Base-by-base conservation (phyloP, 116 monocot species). In the Iris pallida region DNA sequence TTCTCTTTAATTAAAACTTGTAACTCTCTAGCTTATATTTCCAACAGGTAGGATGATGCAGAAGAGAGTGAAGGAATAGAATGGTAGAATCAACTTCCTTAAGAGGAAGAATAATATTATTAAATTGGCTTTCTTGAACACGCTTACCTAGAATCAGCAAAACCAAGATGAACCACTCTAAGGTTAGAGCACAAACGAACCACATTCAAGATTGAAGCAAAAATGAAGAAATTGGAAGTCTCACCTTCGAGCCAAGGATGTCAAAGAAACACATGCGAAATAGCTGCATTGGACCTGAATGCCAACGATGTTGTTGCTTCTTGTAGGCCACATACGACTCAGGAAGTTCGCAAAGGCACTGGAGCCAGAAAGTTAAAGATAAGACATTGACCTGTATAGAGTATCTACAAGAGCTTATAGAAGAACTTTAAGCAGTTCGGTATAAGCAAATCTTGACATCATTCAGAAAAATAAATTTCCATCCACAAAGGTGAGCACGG, bases 211-310 rank as follows among this genome's bases (percentile, higher is more conserved):
- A n/a, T n/a, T n/a, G n/a, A n/a, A n/a, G n/a, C n/a, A n/a, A n/a
- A n/a, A n/a, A n/a, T n/a, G n/a, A n/a, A n/a, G n/a, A n/a, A n/a
- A n/a, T n/a, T n/a, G n/a, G n/a, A n/a, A n/a, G n/a, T n/a, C n/a
- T n/a, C n/a, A n/a, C n/a, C n/a, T n/a, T n/a, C n/a, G n/a, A n/a
- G n/a, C n/a, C n/a, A n/a, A n/a, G n/a, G n/a, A 88, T 77, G 68
- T 88, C 88, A 58, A 77, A 2, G 12, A 88, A 81, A 57, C 88
- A 84, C 88, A n/a, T n/a, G n/a, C n/a, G n/a, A n/a, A n/a, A n/a
- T n/a, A n/a, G n/a, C n/a, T n/a, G n/a, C n/a, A 88, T 88, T 42
- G 88, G 88, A 30, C 88, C 88, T 16, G 88, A 88, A 78, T 88
- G 88, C 88, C 88, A 88, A 30, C 88, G 75, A 47, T 88, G 76